Percentiles rank a stretch among this genome's conserved stretches.
phyloP scores from a whole-genome alignment of 1,284 basidiomycete genomes.

The Coriolopsis trogii region DNA sequence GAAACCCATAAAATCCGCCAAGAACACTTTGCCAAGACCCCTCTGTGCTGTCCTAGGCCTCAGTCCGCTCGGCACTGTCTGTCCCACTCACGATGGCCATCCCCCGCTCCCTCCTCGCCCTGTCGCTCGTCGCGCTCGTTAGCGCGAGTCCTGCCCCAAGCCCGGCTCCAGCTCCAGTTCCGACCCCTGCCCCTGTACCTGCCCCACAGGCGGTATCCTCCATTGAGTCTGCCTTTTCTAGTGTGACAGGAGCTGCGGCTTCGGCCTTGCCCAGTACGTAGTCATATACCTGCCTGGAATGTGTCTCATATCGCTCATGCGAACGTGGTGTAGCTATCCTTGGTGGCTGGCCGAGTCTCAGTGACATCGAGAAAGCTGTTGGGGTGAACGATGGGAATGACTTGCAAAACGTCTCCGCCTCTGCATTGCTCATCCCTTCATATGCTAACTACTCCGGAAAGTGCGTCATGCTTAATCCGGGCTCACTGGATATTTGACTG shows the following conservation, averaged over 20 bases:
- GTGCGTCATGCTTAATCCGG: constrained; percentile 6
- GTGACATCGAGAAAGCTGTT: constrained; percentile 31
- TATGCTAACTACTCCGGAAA: constrained; percentile 28
- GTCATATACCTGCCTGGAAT: not conserved
- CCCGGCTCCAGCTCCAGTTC: constrained; percentile 18
- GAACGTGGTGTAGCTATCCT: constrained; percentile 22
- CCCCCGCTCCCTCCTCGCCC: not conserved
- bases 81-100: constrained; percentile 1
- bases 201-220: constrained; percentile 24
- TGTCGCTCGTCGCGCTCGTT: constrained; percentile 10
- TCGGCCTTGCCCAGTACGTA: constrained; percentile 27
- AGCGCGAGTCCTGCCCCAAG: constrained; percentile 13
- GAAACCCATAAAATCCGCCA: not conserved
- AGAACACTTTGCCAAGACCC: not conserved
- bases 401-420: constrained; percentile 25
- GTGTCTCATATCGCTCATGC: not conserved
- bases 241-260: constrained; percentile 26
- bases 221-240: constrained; percentile 23
- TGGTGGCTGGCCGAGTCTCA: constrained; percentile 29
- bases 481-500: not conserved
- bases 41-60: not conserved
- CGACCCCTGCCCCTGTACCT: constrained; percentile 16
- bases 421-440: constrained; percentile 30
- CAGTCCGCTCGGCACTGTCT: not conserved
- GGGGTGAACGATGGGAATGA: constrained; percentile 21